A percentile compares a stretch with the other conserved stretches of the same genome.
phyloP scores from a whole-genome alignment of 2,329 filamentous ascomycete species.

The Cytospora leucostoma region DNA sequence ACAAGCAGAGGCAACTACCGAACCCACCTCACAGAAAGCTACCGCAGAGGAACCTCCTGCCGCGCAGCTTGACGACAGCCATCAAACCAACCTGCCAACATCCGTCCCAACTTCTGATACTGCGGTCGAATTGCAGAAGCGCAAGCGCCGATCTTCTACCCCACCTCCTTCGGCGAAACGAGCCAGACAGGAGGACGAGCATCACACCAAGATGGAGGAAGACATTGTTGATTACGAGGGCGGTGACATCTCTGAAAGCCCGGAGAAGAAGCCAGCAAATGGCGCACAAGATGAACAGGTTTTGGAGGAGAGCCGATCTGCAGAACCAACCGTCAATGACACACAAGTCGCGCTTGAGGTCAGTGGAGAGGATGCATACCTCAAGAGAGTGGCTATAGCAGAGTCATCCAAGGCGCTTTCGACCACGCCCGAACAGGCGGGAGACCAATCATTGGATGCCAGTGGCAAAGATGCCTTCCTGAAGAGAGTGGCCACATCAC shows the following conservation, averaged over 20 bases:
- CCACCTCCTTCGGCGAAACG: conserved; percentile 58
- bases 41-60: conserved; percentile 12
- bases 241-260: conserved; percentile 20
- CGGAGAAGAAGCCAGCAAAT: conserved; percentile 16
- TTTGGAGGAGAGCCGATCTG: neutral
- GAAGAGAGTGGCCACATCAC: conserved; percentile 22
- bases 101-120: conserved; percentile 36
- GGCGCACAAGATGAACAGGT: conserved; percentile 1
- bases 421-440: neutral
- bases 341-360: conserved; percentile 1
- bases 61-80: conserved; percentile 4
- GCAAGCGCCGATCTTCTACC: conserved; percentile 67
- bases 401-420: conserved; percentile 9
- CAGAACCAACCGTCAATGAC: neutral
- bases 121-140: conserved; percentile 49
- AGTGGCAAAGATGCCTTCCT: conserved; percentile 5
- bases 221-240: conserved; percentile 38
- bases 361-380: conserved; percentile 4
- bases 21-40: conserved; percentile 32
- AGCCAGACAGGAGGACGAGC: conserved; percentile 44
- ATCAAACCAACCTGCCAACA: conserved; percentile 15
- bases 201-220: conserved; percentile 27
- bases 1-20: neutral
- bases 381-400: conserved; percentile 9
- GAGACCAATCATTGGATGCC: neutral